These are phyloP conservation scores for Pythium apleroticum DNA, from an alignment of 352 stramenopile genomes.

Conservation along the genomic window DNA sequence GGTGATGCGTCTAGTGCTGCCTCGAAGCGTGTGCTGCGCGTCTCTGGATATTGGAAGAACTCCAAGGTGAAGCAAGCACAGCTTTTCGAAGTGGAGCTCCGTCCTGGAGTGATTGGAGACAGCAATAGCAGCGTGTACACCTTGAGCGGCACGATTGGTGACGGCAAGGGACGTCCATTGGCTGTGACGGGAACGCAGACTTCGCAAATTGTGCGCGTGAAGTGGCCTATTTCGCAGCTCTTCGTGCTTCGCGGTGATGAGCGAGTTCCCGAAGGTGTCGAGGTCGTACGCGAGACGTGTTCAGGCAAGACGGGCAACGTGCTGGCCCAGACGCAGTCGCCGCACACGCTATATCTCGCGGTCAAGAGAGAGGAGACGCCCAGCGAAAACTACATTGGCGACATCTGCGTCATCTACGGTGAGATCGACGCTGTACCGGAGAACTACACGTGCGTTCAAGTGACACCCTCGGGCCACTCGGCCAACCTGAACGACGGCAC, in stretches of 20 bases:
- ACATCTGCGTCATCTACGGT: conserved; percentile 84
- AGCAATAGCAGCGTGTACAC: conserved; percentile 32
- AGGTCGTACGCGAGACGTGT: conserved; percentile 68
- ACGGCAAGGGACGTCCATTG: conserved; percentile 55
- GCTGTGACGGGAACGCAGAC: conserved; percentile 61
- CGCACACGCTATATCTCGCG: conserved; percentile 70
- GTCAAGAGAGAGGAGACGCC: conserved; percentile 65
- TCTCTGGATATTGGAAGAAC: conserved; percentile 78
- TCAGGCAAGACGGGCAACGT: conserved; percentile 74
- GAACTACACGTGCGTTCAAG: conserved; percentile 67
- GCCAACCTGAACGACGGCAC: conserved; percentile 87
- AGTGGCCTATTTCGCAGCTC: conserved; percentile 78
- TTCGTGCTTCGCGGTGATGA: conserved; percentile 76
- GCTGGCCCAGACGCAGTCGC: conserved; percentile 69
- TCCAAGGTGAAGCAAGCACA: conserved; percentile 66
- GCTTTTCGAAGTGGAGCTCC: conserved; percentile 76
- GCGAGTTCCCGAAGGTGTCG: conserved; percentile 61
- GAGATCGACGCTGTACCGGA: conserved; percentile 85
- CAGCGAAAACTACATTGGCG: conserved; percentile 49
- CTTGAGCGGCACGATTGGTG: conserved; percentile 70
- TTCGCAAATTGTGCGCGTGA: conserved; percentile 55
- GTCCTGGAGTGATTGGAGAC: conserved; percentile 22
- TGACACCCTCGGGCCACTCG: conserved; percentile 63
- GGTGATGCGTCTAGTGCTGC: conserved; percentile 8
- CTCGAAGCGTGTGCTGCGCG: conserved; percentile 39